A percentile compares a stretch with the other conserved stretches of the same genome.
Conservation (phyloP, 164 flowering plant species). For the Vitis riparia region DNA sequence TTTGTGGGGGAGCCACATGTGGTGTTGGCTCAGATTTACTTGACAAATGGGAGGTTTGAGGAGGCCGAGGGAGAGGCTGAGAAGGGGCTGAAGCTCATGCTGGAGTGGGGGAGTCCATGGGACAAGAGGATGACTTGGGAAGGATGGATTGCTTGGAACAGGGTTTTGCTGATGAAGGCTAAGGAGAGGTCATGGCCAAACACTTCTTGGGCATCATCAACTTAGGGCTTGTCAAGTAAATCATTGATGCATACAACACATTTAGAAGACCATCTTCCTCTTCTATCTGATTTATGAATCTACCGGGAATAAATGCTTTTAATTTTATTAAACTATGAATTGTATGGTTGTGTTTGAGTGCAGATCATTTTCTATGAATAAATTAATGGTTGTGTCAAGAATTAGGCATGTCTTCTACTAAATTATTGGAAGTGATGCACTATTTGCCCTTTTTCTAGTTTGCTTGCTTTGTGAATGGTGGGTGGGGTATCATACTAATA, state of each 20-base stretch:
- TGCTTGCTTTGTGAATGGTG: too few species aligned
- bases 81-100: slow-evolving; percentile 60
- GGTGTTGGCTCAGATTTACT: slow-evolving; percentile 67
- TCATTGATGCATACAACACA: background rate
- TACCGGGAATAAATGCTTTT: too few species aligned
- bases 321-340: too few species aligned
- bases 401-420: too few species aligned
- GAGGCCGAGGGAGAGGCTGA: slow-evolving; percentile 75
- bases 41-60: slow-evolving; percentile 62
- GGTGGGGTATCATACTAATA: too few species aligned
- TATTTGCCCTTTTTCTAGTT: too few species aligned
- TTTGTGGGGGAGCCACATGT: slow-evolving; percentile 87
- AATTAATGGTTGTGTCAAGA: too few species aligned
- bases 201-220: slow-evolving; percentile 81
- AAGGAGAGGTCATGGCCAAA: slow-evolving; percentile 78
- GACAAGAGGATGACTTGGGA: slow-evolving; percentile 97
- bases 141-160: slow-evolving; percentile 93
- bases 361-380: too few species aligned
- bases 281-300: background rate
- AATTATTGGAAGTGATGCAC: too few species aligned
- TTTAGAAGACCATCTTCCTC: background rate
- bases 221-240: slow-evolving; percentile 71
- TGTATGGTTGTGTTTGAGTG: too few species aligned
- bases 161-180: slow-evolving; percentile 83
- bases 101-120: slow-evolving; percentile 98